A percentile compares a stretch with the other conserved stretches of the same genome.
These are phyloP conservation scores for Fraxinus xanthoxyloides DNA, from an alignment of 305 asterid species.

Conservation along the genomic window DNA sequence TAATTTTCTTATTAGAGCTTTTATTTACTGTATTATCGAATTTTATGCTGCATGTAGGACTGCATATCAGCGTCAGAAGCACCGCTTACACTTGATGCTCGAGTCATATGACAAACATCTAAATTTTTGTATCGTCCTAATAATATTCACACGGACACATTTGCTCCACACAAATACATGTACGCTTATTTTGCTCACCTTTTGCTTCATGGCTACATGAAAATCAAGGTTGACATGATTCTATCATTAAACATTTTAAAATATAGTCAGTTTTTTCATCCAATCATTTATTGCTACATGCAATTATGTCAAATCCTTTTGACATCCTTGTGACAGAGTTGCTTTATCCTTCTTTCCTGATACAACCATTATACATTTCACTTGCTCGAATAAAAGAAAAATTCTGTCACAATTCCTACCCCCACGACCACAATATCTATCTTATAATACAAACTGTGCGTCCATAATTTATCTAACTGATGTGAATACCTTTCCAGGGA, in stretches of 20 bases:
- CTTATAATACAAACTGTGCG: neutral
- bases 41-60: neutral
- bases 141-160: neutral
- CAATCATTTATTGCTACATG: no score
- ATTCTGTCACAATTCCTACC: neutral
- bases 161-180: neutral
- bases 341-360: neutral
- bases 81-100: neutral
- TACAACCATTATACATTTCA: neutral
- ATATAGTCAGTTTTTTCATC: no score
- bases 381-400: neutral
- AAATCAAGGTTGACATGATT: no score
- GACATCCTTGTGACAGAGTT: no score
- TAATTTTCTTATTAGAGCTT: conserved; percentile 23
- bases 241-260: no score
- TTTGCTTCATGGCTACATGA: neutral
- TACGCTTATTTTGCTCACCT: neutral
- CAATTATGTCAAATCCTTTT: no score
- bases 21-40: neutral
- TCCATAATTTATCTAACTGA: neutral
- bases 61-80: neutral
- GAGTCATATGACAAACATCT: neutral
- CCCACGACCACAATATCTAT: neutral
- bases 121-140: neutral
- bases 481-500: conserved; percentile 38